Base-by-base conservation (phyloP, 805 yeast species). In the Zygosaccharomyces bailii region DNA sequence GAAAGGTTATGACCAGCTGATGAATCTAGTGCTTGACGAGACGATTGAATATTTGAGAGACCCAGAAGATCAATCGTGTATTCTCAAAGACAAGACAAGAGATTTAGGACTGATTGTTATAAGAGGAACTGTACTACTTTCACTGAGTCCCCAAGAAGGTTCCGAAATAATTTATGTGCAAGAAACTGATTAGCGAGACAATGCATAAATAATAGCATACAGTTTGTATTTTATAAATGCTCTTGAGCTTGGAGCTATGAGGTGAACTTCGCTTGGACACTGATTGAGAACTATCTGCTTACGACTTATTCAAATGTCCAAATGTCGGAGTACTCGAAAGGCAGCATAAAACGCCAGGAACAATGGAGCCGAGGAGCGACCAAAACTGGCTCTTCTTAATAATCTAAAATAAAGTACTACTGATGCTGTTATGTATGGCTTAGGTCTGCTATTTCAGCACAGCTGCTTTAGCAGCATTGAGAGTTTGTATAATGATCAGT, bases 1-100 rank as follows among this genome's bases (percentile, higher is more conserved):
- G 55, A 87, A 86, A 55, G 97, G 98, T 5, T 84, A 74, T 59
- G 95, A 85, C 60, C 89, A 82, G 61, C 72, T 84, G 59, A 80
- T 84, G 87, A 85, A 85, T 66, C 67, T 85, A 55, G 91, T 85
- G 2, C 71, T 85, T 49, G 88, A 84, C 57, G 78, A 84, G 23
- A 82, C 80, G 4, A 69, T 71, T 25, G 97, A 93, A 63, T 82
- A 59, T 38, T 37, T 59, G 49, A 54, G 62, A 60, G 89, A 82
- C 50, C 75, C 82, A n/a, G 82, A 78, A 27, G 86, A 82, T 45
- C 80, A 77, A 21, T 69, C 75, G 11, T 65, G 72, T 2, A 50
- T 50, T 17, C 68, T 73, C 53, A 76, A 78, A 35, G 76, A 69
- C 37, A 65, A 80, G 52, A 80, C 85, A 1, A 78, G 97, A 60